Base-by-base conservation (phyloP, 768 basidiomycete species). In the Termitomyces sp. region DNA sequence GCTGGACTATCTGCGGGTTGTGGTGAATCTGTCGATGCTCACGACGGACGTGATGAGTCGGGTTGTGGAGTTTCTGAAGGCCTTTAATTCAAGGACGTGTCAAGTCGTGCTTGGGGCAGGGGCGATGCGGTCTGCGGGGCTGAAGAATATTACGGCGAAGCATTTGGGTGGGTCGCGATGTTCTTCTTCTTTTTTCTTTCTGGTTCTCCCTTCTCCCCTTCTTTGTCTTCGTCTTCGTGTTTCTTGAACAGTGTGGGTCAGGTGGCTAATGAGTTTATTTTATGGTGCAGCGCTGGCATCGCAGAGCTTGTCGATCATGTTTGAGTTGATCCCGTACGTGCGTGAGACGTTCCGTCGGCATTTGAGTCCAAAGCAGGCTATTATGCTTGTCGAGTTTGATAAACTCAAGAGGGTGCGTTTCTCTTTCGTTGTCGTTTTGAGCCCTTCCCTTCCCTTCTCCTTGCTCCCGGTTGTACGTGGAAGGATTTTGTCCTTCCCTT, bases 81-180 rank as follows among this genome's bases (percentile, higher is more conserved):
- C 94, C 26, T 98, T 96, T 77, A 99, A 99, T 69, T 98, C 96
- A 30, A 77, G 97, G 62, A 96, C 93, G 2, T 99, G 97, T 70
- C 97, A 98, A 68, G 95, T 98, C 44, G 97, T 99, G 0, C 77
- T 99, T 9, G 97, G 97, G 3, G 97, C 97, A 9, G 97, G 97
- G 14, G 97, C 97, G n/a, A 98, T 98, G 95, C 80, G 94, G 42
- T 94, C 92, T 17, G 97, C 97, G 19, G 97, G 97, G 6, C 72
- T 99, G 64, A 98, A 92, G 72, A 96, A 98, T 67, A 99, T 99
- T 66, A 98, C 97, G 0, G 97, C 97, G 40, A 97, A 93, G 69
- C 96, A 99, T 75, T 79, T 99, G 22, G 94, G 93, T 91, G 59
- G 58, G 81, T 65, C 14, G 14, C 6, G 12, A 14, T 6, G 17